Evolutionary conservation across 305 asterid genomes (phyloP), one percentile per base, ranked within the genome.

Genomic region (Ajuga reptans): DNA sequence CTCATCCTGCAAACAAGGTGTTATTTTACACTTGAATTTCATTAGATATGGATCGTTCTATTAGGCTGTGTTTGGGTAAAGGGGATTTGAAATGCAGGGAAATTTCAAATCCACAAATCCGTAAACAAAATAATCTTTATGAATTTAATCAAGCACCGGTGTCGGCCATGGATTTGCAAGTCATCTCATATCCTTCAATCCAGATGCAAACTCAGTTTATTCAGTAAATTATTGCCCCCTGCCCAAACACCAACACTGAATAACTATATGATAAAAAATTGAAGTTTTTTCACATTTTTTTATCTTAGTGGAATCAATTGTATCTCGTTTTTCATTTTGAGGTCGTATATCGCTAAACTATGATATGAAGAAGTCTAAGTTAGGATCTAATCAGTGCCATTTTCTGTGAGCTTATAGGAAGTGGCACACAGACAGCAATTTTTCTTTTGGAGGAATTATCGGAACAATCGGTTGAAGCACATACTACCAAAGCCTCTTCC

Each of bases 391-490:
- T 79, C 42, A 46, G n/a, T 46, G 54, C 37, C 11, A 29, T 70
- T n/a, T 77, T 54, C 49, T 67, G n/a, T 52, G 73, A 57, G 45
- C 6, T 63, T 78, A 60, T 77, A 93, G 97, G 97, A 90, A 82
- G 60, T 93, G 86, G 94, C 99, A 16, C 99, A 93, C 66, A 84
- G 96, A 79, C 97, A 93, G 72, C 95, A 93, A 64, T 93, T 93
- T 77, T 87, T 84, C 79, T 88, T 79, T 51, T 93, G 99, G 99
- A 93, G 90, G 88, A 89, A 81, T 73, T 87, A 90, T 63, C 79
- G 95, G 82, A 87, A 86, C 82, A 93, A 90, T 64, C 83, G 92
- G 69, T 81, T 93, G 88, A 93, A 93, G 85, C 99, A 93, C 86
- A 93, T 93, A 78, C 78, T 86, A 9, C 95, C 97, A 7, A 85